Percentiles rank a stretch among this genome's conserved stretches.
These are phyloP conservation scores for Zymoseptoria ardabiliae DNA, from an alignment of 2,329 filamentous ascomycete species.

Conservation along the genomic window DNA sequence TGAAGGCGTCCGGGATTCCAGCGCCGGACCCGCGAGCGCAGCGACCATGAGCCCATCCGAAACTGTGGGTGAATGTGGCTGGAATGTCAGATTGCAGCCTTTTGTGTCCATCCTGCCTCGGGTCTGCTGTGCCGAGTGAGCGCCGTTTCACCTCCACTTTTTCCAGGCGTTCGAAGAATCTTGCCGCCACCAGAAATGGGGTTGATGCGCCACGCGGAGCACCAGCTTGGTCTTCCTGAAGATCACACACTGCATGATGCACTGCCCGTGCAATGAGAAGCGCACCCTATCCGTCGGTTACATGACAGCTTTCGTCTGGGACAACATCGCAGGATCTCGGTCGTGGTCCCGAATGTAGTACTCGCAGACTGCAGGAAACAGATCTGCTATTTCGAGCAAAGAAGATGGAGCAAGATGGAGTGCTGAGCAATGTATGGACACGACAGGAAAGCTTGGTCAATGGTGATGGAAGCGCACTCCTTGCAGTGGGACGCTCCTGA, in stretches of 20 bases:
- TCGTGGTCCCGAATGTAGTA: too few relatives aligned
- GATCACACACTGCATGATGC: neutral
- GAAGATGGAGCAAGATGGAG: neutral
- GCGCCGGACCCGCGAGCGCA: too few relatives aligned
- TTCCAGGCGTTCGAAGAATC: neutral
- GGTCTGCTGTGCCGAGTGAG: neutral
- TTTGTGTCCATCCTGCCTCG: neutral
- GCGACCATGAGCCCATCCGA: neutral
- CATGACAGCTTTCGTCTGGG: neutral
- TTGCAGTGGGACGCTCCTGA: neutral
- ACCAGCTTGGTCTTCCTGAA: neutral
- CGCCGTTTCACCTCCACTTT: neutral
- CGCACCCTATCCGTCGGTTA: neutral
- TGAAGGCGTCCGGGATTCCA: neutral
- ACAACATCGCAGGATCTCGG: neutral
- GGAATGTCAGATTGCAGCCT: neutral
- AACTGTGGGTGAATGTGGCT: neutral
- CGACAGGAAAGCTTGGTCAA: too few relatives aligned
- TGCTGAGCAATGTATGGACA: too few relatives aligned
- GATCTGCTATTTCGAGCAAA: neutral
- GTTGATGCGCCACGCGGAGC: neutral
- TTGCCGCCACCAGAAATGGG: neutral
- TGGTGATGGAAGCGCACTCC: neutral
- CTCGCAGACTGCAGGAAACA: too few relatives aligned
- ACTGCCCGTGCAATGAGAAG: neutral